Evolutionary conservation across 108 stramenopile genomes (phyloP), one percentile per base, ranked within the genome.

Genomic region (Schizochytrium sp.): DNA sequence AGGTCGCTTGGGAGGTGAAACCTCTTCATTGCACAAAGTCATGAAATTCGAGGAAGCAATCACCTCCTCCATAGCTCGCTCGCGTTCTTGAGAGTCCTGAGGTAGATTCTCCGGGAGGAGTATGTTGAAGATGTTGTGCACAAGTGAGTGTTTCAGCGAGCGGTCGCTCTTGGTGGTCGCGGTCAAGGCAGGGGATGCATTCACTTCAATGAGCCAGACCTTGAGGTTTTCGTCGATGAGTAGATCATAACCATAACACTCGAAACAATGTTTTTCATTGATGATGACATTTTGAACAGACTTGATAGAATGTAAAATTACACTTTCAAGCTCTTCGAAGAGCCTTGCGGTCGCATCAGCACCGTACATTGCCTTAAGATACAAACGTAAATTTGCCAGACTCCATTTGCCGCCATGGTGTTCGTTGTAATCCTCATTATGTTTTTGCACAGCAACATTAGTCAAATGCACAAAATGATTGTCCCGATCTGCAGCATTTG

Each of bases 181-280:
- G 10, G 90, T 92, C 61, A 97, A 88, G 15, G 94, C 92, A 3
- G 96, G 96, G 55, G 94, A 95, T 4, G 96, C 95, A 89, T 96
- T 97, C 8, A 97, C 96, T 91, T 97, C 96, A 4, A 97, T 93
- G 46, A 97, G 93, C 96, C 96, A 97, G 5, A 95, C 95, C 90
- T 95, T 95, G 40, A 96, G 91, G 13, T 92, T 60, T 53, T 87
- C 88, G 91, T 97, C 96, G 49, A 97, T 91, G 41, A 97, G 92
- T 4, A 97, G 56, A 91, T 97, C 96, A 88, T 95, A 97, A 3
- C 95, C 97, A 90, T 96, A 97, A 69, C 95, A 92, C 87, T 97
- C 97, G 88, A 97, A 97, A 87, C 95, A 96, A 72, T 96, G 91
- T 61, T 94, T 91, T 58, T 95, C 95, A 87, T 94, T 93, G n/a